These are phyloP conservation scores for Chalaropsis thielavioides DNA, from an alignment of 2,329 filamentous ascomycete genomes.

Conservation along the genomic window DNA sequence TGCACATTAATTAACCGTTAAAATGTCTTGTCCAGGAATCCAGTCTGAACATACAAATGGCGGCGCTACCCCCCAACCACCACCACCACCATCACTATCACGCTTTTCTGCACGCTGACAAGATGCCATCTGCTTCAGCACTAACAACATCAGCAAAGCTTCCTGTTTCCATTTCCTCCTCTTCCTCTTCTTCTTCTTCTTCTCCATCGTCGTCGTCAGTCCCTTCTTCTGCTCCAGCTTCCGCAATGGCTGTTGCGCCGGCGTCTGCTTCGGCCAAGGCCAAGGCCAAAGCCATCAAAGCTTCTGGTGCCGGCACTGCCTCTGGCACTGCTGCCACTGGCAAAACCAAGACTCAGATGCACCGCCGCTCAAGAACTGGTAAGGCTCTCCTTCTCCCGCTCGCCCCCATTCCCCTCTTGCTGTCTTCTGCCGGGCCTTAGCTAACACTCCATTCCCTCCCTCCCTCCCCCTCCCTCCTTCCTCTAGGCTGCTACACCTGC, in stretches of 20 bases:
- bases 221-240: too few relatives aligned
- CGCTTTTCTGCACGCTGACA: slow-evolving; percentile 37
- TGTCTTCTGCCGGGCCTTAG: not conserved
- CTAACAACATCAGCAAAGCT: slow-evolving; percentile 36
- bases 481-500: slow-evolving; percentile 52
- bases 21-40: slow-evolving; percentile 9
- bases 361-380: slow-evolving; percentile 84
- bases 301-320: slow-evolving; percentile 28
- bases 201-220: too few relatives aligned
- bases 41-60: slow-evolving; percentile 43
- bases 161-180: slow-evolving; percentile 23
- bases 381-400: slow-evolving; percentile 23
- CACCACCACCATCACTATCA: slow-evolving; percentile 23
- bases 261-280: slow-evolving; percentile 48
- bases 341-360: slow-evolving; percentile 71
- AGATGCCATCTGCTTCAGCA: slow-evolving; percentile 19
- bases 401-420: slow-evolving; percentile 16
- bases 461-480: slow-evolving; percentile 7
- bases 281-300: slow-evolving; percentile 36
- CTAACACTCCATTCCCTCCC: not conserved
- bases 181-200: too few relatives aligned
- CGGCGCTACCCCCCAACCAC: slow-evolving; percentile 49
- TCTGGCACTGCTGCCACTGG: slow-evolving; percentile 27
- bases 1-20: not conserved
- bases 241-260: slow-evolving; percentile 45